Evolutionary conservation across 192 early-diverging fungal species (phyloP), one percentile per base, ranked within the genome.

Genomic region (Linnemannia elongata): DNA sequence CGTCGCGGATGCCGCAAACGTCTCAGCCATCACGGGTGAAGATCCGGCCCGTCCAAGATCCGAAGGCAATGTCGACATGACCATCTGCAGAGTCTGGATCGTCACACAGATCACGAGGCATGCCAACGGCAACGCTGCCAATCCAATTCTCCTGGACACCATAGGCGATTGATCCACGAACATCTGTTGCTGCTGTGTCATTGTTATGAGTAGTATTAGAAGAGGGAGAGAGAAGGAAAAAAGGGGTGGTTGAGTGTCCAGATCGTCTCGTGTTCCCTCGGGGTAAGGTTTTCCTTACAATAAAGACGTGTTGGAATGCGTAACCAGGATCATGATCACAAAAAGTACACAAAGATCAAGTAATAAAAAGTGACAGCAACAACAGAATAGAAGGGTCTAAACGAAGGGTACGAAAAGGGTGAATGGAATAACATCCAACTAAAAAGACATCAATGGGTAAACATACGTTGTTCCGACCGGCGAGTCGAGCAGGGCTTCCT

Each of bases 121-220:
- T 18, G 94, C 92, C 41, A 97, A 79, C 0, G 96, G 96, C n/a
- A 97, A 80, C 36, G 93, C 91, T 9, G 96, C 94, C 78, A 97
- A 94, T 49, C 96, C 96, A 75, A 97, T 95, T 12, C 96, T 89
- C 9, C 95, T 91, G 2, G 96, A 95, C 1, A 97, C 94, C 54
- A 92, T 90, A 0, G 94, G 95, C 7, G 95, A 95, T 76, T 93
- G 93, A 84, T 97, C 95, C 10, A 93, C 88, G 88, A 92, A 93
- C 74, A 80, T 87, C 80, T 94, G 90, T 71, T 80, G 83, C 41
- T 85, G 54, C 78, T 75, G 72, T 66, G 13, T 4, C 3, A 4
- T 60, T 66, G 60, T 52, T 52, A 6, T 33, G 33, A 4, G 27
- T 27, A 30, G 30, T 77, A 24, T 24, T 68, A 44, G 17, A 5